These are phyloP conservation scores for Geranomyces variabilis DNA, from an alignment of 192 early-diverging fungal genomes.

Conservation along the genomic window DNA sequence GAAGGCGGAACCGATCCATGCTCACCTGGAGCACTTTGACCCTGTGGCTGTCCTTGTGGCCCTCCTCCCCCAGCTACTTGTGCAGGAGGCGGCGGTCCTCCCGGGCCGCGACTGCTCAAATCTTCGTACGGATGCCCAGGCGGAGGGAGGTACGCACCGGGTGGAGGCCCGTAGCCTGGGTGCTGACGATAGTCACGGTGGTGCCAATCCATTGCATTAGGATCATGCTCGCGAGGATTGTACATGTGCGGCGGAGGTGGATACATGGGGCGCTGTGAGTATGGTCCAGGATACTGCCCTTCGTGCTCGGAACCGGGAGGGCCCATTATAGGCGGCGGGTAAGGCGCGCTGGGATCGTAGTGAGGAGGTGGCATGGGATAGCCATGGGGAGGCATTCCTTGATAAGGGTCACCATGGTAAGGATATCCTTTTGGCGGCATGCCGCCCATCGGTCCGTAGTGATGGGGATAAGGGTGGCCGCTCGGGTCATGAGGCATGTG, in stretches of 20 bases:
- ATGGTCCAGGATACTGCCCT: slow-evolving; percentile 11
- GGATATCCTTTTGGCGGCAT: slow-evolving; percentile 34
- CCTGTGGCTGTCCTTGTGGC: too few relatives aligned
- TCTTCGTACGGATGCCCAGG: slow-evolving; percentile 26
- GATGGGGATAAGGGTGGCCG: slow-evolving; percentile 13
- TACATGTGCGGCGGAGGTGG: slow-evolving; percentile 27
- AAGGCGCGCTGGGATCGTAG: slow-evolving; percentile 9
- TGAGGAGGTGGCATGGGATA: slow-evolving; percentile 17
- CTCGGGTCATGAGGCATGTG: slow-evolving; percentile 25
- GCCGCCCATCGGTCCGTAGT: slow-evolving; percentile 20
- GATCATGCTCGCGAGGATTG: slow-evolving; percentile 16
- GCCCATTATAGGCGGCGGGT: not conserved
- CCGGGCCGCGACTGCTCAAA: not conserved
- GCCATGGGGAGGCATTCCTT: slow-evolving; percentile 19
- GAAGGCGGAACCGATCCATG: not conserved
- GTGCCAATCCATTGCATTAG: slow-evolving; percentile 27
- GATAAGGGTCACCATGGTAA: slow-evolving; percentile 29
- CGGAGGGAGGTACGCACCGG: not conserved
- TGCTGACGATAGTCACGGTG: slow-evolving; percentile 28
- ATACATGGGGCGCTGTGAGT: slow-evolving; percentile 17
- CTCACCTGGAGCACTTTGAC: not conserved
- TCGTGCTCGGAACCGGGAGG: slow-evolving; percentile 19
- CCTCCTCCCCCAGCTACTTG: too few relatives aligned
- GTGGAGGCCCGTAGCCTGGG: slow-evolving; percentile 14
- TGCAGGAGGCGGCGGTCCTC: not conserved